Evolutionary conservation across 352 stramenopile genomes (phyloP).

Genomic region (Phytophthora palmivora): DNA sequence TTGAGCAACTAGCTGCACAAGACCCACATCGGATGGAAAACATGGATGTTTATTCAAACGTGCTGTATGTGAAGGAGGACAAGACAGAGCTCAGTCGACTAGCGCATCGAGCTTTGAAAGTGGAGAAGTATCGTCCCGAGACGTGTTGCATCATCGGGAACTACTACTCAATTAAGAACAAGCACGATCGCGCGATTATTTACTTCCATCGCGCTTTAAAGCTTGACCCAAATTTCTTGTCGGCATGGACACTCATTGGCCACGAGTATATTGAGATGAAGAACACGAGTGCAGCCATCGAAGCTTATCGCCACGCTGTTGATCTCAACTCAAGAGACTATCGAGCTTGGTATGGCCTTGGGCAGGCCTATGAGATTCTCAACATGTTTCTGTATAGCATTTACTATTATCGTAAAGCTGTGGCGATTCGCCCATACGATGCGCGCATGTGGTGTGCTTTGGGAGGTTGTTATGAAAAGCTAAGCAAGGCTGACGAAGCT

Average conservation of each 20-base stretch:
- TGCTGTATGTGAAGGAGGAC: slow-evolving; percentile 89
- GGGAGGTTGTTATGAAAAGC: slow-evolving; percentile 86
- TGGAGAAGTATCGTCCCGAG: slow-evolving; percentile 98
- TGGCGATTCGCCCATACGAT: slow-evolving; percentile 95
- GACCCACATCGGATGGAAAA: slow-evolving; percentile 83
- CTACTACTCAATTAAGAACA: slow-evolving; percentile 91
- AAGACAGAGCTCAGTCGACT: slow-evolving; percentile 89
- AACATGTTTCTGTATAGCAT: slow-evolving; percentile 98
- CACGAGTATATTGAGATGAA: slow-evolving; percentile 99
- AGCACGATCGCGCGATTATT: slow-evolving; percentile 97
- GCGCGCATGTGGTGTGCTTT: slow-evolving; percentile 98
- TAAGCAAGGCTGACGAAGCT: slow-evolving; percentile 73
- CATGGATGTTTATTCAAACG: slow-evolving; percentile 90
- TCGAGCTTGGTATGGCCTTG: slow-evolving; percentile 98
- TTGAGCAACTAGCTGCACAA: slow-evolving; percentile 61
- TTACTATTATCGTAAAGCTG: slow-evolving; percentile 99
- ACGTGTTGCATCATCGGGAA: slow-evolving; percentile 98
- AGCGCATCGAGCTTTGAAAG: slow-evolving; percentile 90
- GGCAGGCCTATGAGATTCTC: slow-evolving; percentile 98
- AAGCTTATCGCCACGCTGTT: slow-evolving; percentile 95
- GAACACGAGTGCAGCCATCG: slow-evolving; percentile 97
- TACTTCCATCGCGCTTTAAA: slow-evolving; percentile 97
- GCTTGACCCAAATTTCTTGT: slow-evolving; percentile 95
- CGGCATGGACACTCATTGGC: slow-evolving; percentile 98
- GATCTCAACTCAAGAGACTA: slow-evolving; percentile 96